Percentiles rank a stretch among this genome's conserved stretches.
These are phyloP conservation scores for Medicago lupulina DNA, from an alignment of 306 rosid species.

Conservation along the genomic window DNA sequence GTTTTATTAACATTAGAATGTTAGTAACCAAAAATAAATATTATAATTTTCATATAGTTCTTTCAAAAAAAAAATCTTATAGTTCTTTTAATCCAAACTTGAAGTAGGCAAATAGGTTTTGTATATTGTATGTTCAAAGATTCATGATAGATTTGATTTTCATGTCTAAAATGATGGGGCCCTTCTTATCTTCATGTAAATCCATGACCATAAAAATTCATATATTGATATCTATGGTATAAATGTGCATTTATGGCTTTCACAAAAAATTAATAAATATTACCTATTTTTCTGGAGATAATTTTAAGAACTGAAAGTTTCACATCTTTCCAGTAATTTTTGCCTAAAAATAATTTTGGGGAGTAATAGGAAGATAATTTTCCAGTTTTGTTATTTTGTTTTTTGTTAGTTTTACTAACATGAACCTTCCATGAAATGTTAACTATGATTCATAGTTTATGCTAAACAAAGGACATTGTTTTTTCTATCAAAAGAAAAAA, in stretches of 20 bases:
- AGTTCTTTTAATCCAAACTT: no score
- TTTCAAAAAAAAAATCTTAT: neutral
- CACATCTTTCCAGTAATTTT: slow-evolving; percentile 15
- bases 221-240: neutral
- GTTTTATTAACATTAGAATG: neutral
- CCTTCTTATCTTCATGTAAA: slow-evolving; percentile 17
- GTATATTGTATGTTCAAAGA: no score
- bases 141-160: neutral
- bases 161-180: neutral
- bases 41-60: neutral
- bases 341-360: neutral
- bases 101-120: no score
- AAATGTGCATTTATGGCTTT: slow-evolving; percentile 31
- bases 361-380: neutral
- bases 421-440: no score
- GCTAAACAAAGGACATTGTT: neutral
- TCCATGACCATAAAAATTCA: slow-evolving; percentile 18
- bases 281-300: slow-evolving; percentile 3
- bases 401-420: neutral
- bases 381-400: neutral
- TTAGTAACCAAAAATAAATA: no score
- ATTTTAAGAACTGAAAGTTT: slow-evolving; percentile 1
- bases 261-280: slow-evolving; percentile 9
- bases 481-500: no score
- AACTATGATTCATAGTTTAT: no score